A percentile compares a stretch with the other conserved stretches of the same genome.
Conservation (phyloP, 2,329 filamentous ascomycete species). For the Arthrinium phaeospermum region DNA sequence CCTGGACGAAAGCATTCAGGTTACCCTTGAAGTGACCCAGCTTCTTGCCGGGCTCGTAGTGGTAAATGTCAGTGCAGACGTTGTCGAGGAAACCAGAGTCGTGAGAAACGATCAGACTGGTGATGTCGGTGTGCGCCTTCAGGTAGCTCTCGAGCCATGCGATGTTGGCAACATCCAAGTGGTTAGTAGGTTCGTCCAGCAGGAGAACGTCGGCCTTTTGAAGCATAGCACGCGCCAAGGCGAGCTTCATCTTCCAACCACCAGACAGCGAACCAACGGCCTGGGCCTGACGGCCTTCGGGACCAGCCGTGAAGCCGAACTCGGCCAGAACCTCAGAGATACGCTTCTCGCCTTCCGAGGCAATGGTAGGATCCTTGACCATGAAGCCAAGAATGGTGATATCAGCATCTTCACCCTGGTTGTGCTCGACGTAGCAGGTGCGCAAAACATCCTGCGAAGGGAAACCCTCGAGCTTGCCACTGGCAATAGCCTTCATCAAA, state of each 20-base stretch:
- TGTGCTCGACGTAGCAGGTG: constrained; percentile 98
- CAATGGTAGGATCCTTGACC: constrained; percentile 85
- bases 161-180: constrained; percentile 94
- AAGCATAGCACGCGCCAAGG: constrained; percentile 93
- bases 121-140: constrained; percentile 94
- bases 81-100: constrained; percentile 97
- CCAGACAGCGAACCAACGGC: constrained; percentile 89
- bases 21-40: constrained; percentile 85
- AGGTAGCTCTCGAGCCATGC: constrained; percentile 96
- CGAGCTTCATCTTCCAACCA: constrained; percentile 99
- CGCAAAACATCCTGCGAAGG: constrained; percentile 89
- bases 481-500: constrained; percentile 94
- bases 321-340: constrained; percentile 85
- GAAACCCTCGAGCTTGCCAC: constrained; percentile 96
- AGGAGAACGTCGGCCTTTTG: constrained; percentile 95
- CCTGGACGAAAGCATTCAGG: constrained; percentile 81
- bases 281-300: constrained; percentile 85
- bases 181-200: constrained; percentile 98
- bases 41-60: constrained; percentile 97
- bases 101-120: constrained; percentile 96
- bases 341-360: constrained; percentile 76
- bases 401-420: constrained; percentile 96
- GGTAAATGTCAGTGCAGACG: constrained; percentile 98
- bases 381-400: constrained; percentile 95
- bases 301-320: constrained; percentile 91